These are phyloP conservation scores for Sporisorium reilianum DNA, from an alignment of 1,284 basidiomycete genomes.

Conservation along the genomic window DNA sequence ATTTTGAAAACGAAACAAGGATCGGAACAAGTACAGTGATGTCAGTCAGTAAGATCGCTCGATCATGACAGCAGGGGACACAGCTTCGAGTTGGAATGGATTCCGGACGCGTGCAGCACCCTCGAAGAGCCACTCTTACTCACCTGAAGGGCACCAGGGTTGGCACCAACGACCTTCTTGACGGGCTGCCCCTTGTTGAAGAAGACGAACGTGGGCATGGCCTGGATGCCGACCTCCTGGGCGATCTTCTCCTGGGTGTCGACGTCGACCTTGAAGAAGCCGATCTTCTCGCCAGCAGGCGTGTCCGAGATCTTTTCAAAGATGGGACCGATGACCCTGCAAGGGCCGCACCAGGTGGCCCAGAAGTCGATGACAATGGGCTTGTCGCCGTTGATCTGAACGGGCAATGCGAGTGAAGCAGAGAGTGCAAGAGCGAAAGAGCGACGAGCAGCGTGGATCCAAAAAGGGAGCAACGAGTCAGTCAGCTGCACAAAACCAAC, in stretches of 20 bases:
- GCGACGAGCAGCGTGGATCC: neutral
- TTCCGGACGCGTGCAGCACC: neutral
- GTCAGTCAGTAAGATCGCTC: conserved; percentile 13
- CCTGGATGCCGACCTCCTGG: conserved; percentile 79
- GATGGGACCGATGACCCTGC: conserved; percentile 81
- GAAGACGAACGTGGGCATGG: conserved; percentile 83
- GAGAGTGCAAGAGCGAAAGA: neutral
- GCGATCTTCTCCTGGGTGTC: conserved; percentile 71
- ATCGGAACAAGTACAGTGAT: neutral
- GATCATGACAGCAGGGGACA: neutral
- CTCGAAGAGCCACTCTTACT: conserved; percentile 49
- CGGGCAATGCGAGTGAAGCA: neutral
- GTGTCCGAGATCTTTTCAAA: conserved; percentile 78
- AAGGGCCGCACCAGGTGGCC: conserved; percentile 72
- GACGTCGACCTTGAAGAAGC: conserved; percentile 80
- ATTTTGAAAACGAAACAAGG: neutral
- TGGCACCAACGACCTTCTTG: conserved; percentile 77
- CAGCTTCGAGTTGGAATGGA: too few species aligned
- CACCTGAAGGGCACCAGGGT: conserved; percentile 72
- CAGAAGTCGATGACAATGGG: conserved; percentile 68
- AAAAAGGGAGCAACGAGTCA: neutral
- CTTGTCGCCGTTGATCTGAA: conserved; percentile 73
- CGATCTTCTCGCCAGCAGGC: conserved; percentile 70
- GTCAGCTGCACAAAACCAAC: too few species aligned
- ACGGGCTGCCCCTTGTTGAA: conserved; percentile 79